Conservation (phyloP, 352 stramenopile species). For the Phytophthora lateralis region DNA sequence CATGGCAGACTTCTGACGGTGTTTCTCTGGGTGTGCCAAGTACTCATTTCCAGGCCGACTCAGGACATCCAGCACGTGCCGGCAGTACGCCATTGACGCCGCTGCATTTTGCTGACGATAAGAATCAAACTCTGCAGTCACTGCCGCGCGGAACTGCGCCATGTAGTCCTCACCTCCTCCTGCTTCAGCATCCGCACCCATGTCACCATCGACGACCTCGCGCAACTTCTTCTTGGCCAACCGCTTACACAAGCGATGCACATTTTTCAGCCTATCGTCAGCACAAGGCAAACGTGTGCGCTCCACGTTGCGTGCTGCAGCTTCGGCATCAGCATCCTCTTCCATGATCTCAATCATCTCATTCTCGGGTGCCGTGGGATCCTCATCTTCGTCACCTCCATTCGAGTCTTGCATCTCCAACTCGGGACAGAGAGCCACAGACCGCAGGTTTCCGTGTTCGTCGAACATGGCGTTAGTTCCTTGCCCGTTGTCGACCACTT, state of each 20-base stretch:
- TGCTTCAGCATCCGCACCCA: constrained; percentile 55
- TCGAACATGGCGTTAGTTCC: constrained; percentile 77
- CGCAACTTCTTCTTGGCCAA: constrained; percentile 78
- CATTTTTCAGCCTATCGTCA: constrained; percentile 54
- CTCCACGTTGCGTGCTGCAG: constrained; percentile 42
- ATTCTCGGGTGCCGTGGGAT: constrained; percentile 48
- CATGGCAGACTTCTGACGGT: constrained; percentile 70
- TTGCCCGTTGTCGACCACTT: constrained; percentile 61
- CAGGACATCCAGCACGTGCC: constrained; percentile 61
- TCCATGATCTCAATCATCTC: constrained; percentile 80
- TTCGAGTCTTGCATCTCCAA: constrained; percentile 15
- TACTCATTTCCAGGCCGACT: constrained; percentile 47
- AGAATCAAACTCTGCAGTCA: constrained; percentile 49
- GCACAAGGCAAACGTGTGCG: constrained; percentile 69
- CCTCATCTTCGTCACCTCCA: constrained; percentile 31
- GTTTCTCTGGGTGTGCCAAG: constrained; percentile 31
- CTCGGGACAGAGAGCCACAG: constrained; percentile 35
- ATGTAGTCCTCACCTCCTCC: constrained; percentile 59
- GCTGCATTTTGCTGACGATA: constrained; percentile 81
- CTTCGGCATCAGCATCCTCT: constrained; percentile 39
- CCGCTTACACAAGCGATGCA: constrained; percentile 75
- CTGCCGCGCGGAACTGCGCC: constrained; percentile 59
- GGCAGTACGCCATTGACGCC: constrained; percentile 85
- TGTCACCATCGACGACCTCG: constrained; percentile 70
- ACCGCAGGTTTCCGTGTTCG: constrained; percentile 72